These are phyloP conservation scores for Nakazawaea populi DNA, from an alignment of 805 yeast species.

Conservation along the genomic window DNA sequence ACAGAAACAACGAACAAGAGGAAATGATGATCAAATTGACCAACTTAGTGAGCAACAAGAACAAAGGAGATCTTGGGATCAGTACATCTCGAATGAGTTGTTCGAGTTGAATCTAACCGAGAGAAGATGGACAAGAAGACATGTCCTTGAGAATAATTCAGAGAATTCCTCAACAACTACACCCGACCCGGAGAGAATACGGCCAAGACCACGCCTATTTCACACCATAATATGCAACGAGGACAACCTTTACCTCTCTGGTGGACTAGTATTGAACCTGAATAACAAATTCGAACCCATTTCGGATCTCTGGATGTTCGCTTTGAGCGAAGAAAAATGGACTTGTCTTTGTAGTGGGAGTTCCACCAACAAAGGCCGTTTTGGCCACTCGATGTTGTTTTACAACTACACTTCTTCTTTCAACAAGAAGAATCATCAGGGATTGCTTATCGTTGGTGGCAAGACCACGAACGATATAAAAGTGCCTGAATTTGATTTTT, in stretches of 20 bases:
- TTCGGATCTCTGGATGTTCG: constrained; percentile 68
- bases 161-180: constrained; percentile 11
- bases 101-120: constrained; percentile 56
- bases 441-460: constrained; percentile 52
- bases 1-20: no score
- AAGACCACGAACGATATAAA: constrained; percentile 28
- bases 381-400: constrained; percentile 44
- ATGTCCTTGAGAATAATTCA: background rate
- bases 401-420: constrained; percentile 31
- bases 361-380: constrained; percentile 31
- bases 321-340: constrained; percentile 51
- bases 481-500: constrained; percentile 31
- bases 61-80: constrained; percentile 11
- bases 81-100: constrained; percentile 56
- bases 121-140: constrained; percentile 48
- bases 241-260: constrained; percentile 51
- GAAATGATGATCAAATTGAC: no score
- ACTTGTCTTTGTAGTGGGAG: constrained; percentile 38
- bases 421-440: constrained; percentile 35
- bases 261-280: constrained; percentile 49
- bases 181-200: constrained; percentile 12
- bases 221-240: constrained; percentile 51
- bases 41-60: constrained; percentile 21
- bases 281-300: constrained; percentile 35
- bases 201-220: constrained; percentile 46